Evolutionary conservation across 1,139 yeast species (phyloP), one percentile per base, ranked within the genome.

Genomic region (Nakaseomyces nivariensis): DNA sequence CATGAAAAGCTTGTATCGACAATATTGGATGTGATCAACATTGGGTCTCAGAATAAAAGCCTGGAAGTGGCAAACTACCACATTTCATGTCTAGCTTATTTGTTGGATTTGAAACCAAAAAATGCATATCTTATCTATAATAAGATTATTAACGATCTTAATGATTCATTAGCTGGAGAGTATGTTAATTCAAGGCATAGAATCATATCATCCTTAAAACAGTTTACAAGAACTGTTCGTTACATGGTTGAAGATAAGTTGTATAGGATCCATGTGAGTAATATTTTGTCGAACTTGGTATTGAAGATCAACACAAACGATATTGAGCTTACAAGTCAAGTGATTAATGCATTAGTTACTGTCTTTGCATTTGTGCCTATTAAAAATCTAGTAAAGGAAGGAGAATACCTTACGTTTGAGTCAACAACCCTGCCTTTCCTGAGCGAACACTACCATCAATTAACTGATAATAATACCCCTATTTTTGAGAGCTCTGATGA

Each of bases 231-330:
- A 26, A 67, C 87, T 43, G 77, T 85, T 0, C 74, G 95, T 54
- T 80, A 77, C 54, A 78, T 92, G 72, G 82, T 87, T 0, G 67
- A 72, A 25, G 74, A 80, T 4, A 85, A 85, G 1, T 67, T 81
- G 3, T 88, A 77, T 63, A 73, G 96, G 48, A 82, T 87, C 11
- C 98, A 92, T 61, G 70, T 88, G 29, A 79, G 95, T 0, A 78
- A 95, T 50, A 71, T 92, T 24, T 64, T 90, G 40, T 78, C 81
- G 48, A 73, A 88, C 64, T 71, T 85, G 0, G 67, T 90, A 11
- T 88, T 90, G 0, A 96, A 95, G 26, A 81, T 92, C 43, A 97
- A 92, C 63, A 79, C 94, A 0, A 92, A 90, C 64, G 98, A 92
- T 66, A 74, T 89, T 49, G 76, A 74, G 29, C 81, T 90, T 61